Evolutionary conservation across 2,329 filamentous ascomycete species (phyloP).

Genomic region (Trichoderma sp.): DNA sequence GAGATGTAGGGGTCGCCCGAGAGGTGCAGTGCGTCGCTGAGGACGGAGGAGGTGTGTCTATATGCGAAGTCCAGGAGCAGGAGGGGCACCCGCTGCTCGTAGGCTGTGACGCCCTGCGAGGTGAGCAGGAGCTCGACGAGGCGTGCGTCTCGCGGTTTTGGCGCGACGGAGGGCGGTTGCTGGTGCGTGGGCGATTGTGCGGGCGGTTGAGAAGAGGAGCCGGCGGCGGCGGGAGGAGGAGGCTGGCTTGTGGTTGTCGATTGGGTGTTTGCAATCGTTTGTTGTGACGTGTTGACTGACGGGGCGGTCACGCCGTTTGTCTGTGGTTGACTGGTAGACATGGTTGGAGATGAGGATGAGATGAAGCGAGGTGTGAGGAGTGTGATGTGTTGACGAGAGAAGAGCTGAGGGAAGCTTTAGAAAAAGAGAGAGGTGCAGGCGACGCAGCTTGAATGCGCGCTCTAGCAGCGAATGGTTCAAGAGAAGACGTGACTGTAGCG

Average conservation of each 20-base stretch:
- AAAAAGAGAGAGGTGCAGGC: background rate
- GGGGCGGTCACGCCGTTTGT: slow-evolving; percentile 56
- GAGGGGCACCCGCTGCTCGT: slow-evolving; percentile 80
- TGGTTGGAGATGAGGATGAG: slow-evolving; percentile 27
- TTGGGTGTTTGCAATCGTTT: slow-evolving; percentile 44
- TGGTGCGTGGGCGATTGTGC: slow-evolving; percentile 31
- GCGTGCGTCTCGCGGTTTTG: slow-evolving; percentile 74
- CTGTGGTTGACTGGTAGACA: slow-evolving; percentile 50
- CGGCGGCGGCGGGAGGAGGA: slow-evolving; percentile 1
- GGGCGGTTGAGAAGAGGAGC: slow-evolving; percentile 32
- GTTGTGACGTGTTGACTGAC: slow-evolving; percentile 42
- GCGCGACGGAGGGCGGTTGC: slow-evolving; percentile 42
- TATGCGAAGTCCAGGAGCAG: slow-evolving; percentile 86
- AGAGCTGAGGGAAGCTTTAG: background rate
- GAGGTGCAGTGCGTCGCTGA: slow-evolving; percentile 71
- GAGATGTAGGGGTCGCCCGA: slow-evolving; percentile 68
- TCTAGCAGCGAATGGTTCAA: background rate
- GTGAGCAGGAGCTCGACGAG: slow-evolving; percentile 79
- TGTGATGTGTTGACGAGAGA: background rate
- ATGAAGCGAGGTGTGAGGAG: background rate
- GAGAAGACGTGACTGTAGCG: background rate
- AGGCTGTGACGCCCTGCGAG: slow-evolving; percentile 75
- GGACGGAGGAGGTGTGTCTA: slow-evolving; percentile 72
- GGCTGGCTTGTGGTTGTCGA: slow-evolving; percentile 38
- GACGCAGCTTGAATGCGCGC: background rate